phyloP scores from a whole-genome alignment of 2,329 filamentous ascomycete species.

The Chaetomiaceae sp. region DNA sequence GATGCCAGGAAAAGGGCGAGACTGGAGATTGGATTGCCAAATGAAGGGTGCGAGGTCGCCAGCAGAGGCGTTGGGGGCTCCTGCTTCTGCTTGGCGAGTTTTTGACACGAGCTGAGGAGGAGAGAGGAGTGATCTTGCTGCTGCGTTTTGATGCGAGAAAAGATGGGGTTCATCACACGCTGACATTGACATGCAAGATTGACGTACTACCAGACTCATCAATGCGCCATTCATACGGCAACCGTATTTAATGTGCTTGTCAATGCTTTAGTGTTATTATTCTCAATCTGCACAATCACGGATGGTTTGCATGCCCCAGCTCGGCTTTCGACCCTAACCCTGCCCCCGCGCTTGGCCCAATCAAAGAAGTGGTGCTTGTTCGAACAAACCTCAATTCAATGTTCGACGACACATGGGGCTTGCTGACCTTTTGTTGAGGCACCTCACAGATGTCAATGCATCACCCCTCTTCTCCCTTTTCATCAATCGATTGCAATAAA shows the following conservation, averaged over 20 bases:
- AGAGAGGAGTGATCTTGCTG: not conserved
- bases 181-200: not conserved
- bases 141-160: not conserved
- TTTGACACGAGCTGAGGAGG: not conserved
- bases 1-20: not conserved
- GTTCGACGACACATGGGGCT: no score
- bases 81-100: constrained; percentile 4
- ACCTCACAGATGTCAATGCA: no score
- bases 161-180: not conserved
- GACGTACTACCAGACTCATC: no score
- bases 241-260: no score
- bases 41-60: constrained; percentile 2
- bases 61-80: constrained; percentile 1
- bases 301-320: not conserved
- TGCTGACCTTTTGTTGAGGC: no score
- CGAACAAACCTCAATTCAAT: no score
- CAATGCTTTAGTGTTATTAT: no score
- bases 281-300: not conserved
- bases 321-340: not conserved
- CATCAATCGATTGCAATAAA: no score
- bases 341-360: no score
- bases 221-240: no score
- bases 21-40: constrained; percentile 3
- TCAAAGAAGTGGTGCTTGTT: no score
- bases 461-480: no score